Evolutionary conservation across 495 filamentous ascomycete genomes (phyloP).

Genomic region (Aspergillus hancockii): DNA sequence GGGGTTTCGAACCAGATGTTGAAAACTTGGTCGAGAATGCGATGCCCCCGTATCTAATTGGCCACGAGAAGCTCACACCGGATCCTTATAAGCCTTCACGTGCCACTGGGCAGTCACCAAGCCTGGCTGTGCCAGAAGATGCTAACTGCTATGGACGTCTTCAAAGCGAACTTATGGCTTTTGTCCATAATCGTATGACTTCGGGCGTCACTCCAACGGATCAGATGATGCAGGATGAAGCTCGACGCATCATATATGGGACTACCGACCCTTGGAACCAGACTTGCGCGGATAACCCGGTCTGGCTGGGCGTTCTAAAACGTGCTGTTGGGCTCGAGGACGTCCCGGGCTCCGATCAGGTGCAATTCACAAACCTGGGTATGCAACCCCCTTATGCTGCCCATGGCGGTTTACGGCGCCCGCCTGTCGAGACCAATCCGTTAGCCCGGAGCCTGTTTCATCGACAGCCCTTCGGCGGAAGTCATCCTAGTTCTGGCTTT

Average conservation of each 20-base stretch:
- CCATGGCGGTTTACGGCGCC: slow-evolving; percentile 29
- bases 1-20: slow-evolving; percentile 72
- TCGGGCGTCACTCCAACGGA: slow-evolving; percentile 59
- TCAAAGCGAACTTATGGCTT: slow-evolving; percentile 58
- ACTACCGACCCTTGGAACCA: slow-evolving; percentile 71
- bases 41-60: slow-evolving; percentile 62
- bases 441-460: slow-evolving; percentile 27
- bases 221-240: slow-evolving; percentile 61
- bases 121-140: slow-evolving; percentile 35
- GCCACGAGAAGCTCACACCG: slow-evolving; percentile 37
- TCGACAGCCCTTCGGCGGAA: slow-evolving; percentile 30
- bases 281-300: slow-evolving; percentile 65
- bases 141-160: slow-evolving; percentile 53
- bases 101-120: slow-evolving; percentile 20
- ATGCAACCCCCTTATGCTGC: slow-evolving; percentile 46
- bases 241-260: slow-evolving; percentile 64
- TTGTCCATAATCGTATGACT: slow-evolving; percentile 48
- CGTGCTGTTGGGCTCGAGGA: slow-evolving; percentile 56
- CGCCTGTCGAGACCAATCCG: slow-evolving; percentile 36
- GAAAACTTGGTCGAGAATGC: slow-evolving; percentile 71
- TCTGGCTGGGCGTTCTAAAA: slow-evolving; percentile 68
- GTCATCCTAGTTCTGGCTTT: slow-evolving; percentile 34
- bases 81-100: slow-evolving; percentile 38
- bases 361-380: slow-evolving; percentile 38
- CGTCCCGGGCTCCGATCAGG: slow-evolving; percentile 33